These are phyloP conservation scores for Penicillium nordicum DNA, from an alignment of 2,329 filamentous ascomycete species.

Conservation along the genomic window DNA sequence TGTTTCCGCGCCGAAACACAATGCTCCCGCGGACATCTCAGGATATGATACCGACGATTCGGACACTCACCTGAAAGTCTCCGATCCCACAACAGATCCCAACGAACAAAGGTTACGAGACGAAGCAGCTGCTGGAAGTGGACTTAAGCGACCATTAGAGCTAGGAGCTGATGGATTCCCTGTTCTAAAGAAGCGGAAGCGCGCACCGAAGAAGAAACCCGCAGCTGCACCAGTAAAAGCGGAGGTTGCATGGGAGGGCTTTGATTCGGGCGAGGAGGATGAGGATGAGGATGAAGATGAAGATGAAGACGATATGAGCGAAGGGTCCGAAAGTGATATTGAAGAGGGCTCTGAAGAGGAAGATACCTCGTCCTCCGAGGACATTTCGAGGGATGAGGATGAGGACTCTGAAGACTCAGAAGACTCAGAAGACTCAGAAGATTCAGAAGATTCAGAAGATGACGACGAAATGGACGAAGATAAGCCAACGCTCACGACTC, in stretches of 20 bases:
- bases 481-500: slow-evolving; percentile 29
- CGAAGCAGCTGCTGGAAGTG: slow-evolving; percentile 56
- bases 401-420: slow-evolving; percentile 18
- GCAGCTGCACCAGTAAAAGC: slow-evolving; percentile 28
- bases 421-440: slow-evolving; percentile 14
- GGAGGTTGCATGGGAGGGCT: slow-evolving; percentile 48
- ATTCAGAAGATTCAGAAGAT: slow-evolving; percentile 20
- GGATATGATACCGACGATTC: slow-evolving; percentile 36
- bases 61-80: slow-evolving; percentile 27
- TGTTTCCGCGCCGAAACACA: slow-evolving; percentile 18
- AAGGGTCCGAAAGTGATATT: slow-evolving; percentile 26
- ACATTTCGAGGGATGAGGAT: slow-evolving; percentile 10
- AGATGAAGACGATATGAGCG: slow-evolving; percentile 18
- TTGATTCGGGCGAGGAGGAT: slow-evolving; percentile 42
- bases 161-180: slow-evolving; percentile 75
- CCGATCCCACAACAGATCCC: slow-evolving; percentile 17
- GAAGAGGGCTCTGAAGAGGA: slow-evolving; percentile 29
- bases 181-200: slow-evolving; percentile 77
- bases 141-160: slow-evolving; percentile 82
- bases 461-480: slow-evolving; percentile 21
- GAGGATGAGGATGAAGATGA: slow-evolving; percentile 36
- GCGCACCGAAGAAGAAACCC: slow-evolving; percentile 51
- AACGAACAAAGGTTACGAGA: slow-evolving; percentile 50
- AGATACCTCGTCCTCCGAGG: slow-evolving; percentile 14
- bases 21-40: slow-evolving; percentile 30